phyloP scores from a whole-genome alignment of 441 rosid species.

The Euphorbia celastroides region DNA sequence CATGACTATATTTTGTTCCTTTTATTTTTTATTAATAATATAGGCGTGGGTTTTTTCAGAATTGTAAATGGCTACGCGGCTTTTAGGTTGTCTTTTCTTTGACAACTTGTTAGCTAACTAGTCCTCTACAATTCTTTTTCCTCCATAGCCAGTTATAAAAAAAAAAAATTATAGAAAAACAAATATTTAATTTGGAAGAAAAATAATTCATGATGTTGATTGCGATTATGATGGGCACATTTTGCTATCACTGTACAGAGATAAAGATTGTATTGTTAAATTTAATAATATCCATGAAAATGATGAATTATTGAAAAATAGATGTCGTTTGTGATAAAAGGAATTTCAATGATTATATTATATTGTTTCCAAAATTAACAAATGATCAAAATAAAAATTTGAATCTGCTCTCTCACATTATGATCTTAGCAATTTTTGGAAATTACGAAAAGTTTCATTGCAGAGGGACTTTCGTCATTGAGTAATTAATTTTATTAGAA shows the following conservation, averaged over 20 bases:
- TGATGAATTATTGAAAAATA: background rate
- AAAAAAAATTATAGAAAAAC: background rate
- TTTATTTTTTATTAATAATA: no score
- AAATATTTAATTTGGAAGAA: background rate
- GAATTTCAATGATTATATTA: background rate
- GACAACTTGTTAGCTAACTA: no score
- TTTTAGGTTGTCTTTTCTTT: no score
- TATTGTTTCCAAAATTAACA: background rate
- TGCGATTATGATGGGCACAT: background rate
- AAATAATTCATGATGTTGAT: background rate
- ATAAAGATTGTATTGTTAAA: background rate
- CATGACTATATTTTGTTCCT: no score
- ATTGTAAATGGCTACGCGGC: no score
- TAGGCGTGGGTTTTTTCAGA: no score
- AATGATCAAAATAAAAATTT: conserved; percentile 8
- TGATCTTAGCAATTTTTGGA: background rate
- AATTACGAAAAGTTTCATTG: background rate
- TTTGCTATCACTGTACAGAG: background rate
- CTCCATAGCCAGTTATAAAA: no score
- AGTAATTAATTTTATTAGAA: background rate
- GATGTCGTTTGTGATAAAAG: conserved; percentile 7
- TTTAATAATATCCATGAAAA: background rate
- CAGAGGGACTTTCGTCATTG: background rate
- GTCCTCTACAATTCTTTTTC: no score
- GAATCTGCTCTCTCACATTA: background rate